These are phyloP conservation scores for Penicillium vulpinum DNA, from an alignment of 2,329 filamentous ascomycete species.

Conservation along the genomic window DNA sequence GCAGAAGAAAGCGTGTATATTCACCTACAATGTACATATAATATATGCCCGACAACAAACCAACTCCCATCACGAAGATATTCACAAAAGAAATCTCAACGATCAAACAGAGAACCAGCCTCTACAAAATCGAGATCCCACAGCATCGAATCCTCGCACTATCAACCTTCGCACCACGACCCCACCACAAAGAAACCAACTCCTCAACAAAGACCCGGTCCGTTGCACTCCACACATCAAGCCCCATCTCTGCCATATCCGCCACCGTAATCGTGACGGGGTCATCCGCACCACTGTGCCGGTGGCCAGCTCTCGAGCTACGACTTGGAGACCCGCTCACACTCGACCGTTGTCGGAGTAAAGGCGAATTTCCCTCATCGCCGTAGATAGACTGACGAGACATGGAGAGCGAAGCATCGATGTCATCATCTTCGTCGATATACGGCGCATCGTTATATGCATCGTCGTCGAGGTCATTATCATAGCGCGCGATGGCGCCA, in stretches of 20 bases:
- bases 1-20: neutral
- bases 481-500: slow-evolving; percentile 45
- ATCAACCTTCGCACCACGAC: slow-evolving; percentile 44
- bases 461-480: slow-evolving; percentile 25
- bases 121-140: slow-evolving; percentile 47
- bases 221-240: slow-evolving; percentile 51
- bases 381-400: slow-evolving; percentile 27
- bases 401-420: slow-evolving; percentile 24
- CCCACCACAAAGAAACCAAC: slow-evolving; percentile 49
- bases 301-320: neutral
- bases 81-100: neutral
- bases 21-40: neutral
- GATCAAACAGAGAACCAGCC: neutral
- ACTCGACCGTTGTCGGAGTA: slow-evolving; percentile 24
- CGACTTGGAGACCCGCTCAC: slow-evolving; percentile 5
- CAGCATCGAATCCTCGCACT: slow-evolving; percentile 49
- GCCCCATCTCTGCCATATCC: slow-evolving; percentile 51
- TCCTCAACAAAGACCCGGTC: slow-evolving; percentile 50
- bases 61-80: neutral
- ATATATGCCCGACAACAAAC: neutral
- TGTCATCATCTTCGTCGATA: slow-evolving; percentile 26
- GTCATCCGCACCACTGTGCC: slow-evolving; percentile 16
- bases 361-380: slow-evolving; percentile 30
- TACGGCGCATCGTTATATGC: slow-evolving; percentile 20
- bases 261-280: slow-evolving; percentile 43